Percentiles rank a stretch among this genome's conserved stretches.
phyloP scores from a whole-genome alignment of 257 asterid genomes.

The Haberlea rhodopensis region DNA sequence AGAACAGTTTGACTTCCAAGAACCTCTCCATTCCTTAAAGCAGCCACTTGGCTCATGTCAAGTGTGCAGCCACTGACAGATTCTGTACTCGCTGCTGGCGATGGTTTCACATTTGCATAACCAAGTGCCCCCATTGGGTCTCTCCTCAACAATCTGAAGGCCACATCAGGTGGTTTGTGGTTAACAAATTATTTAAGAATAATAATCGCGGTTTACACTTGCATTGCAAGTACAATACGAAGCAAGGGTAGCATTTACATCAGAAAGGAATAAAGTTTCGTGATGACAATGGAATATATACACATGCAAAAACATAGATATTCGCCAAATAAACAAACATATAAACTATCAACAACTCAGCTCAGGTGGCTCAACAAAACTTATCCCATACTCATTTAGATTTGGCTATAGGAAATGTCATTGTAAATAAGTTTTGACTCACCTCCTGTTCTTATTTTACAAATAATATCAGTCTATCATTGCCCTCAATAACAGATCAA shows the following conservation, averaged over 20 bases:
- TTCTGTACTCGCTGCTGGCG: conserved; percentile 41
- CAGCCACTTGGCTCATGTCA: conserved; percentile 95
- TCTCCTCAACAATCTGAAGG: conserved; percentile 87
- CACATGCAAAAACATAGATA: not conserved
- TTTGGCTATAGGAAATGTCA: conserved; percentile 11
- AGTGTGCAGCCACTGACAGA: conserved; percentile 63
- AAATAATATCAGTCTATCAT: too few relatives aligned
- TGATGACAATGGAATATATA: not conserved
- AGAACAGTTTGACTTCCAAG: conserved; percentile 98
- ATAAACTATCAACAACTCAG: conserved; percentile 18
- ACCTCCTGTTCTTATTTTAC: conserved; percentile 21
- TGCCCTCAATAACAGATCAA: conserved; percentile 3
- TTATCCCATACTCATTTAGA: conserved; percentile 20
- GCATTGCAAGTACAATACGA: conserved; percentile 20
- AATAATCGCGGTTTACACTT: conserved; percentile 11
- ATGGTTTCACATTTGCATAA: conserved; percentile 54
- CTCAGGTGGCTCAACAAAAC: conserved; percentile 22
- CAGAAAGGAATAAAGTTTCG: conserved; percentile 15
- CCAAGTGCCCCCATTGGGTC: conserved; percentile 99
- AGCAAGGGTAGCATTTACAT: conserved; percentile 16
- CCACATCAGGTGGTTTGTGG: conserved; percentile 17
- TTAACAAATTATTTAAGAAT: conserved; percentile 24
- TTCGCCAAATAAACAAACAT: not conserved
- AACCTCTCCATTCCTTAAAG: conserved; percentile 88
- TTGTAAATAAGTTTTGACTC: conserved; percentile 7